Evolutionary conservation across 192 early-diverging fungal species (phyloP), one percentile per base, ranked within the genome.

Genomic region (Lobosporangium transversale): DNA sequence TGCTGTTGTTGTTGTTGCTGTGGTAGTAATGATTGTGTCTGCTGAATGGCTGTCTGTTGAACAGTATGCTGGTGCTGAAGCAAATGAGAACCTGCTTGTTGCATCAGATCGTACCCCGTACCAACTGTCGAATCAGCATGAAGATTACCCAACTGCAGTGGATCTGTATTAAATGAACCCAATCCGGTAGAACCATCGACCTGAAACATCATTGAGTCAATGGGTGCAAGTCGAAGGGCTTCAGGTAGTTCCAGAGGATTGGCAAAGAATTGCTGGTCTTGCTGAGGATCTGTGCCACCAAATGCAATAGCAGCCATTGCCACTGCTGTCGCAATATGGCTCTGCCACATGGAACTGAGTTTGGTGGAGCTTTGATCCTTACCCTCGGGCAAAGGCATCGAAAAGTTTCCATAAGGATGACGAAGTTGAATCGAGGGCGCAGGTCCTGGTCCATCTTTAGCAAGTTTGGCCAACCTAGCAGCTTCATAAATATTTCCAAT

Each of bases 221-320:
- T 76, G 15, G 73, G 73, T 10, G 73, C 73, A 23, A 76, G n/a
- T 2, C 73, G 49, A 15, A 76, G 48, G 8, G 73, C 59, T 48
- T 76, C 73, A 2, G 73, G 73, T 17, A 76, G 36, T 21, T 76
- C 73, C 21, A 76, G 44, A 18, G 73, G 73, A 31, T 67, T 76
- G 36, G 73, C 73, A 62, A 76, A 76, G 65, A 76, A 76, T 40
- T 76, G 73, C 24, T 76, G 73, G 31, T 76, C 73, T 24, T 76
- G 73, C 30, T 76, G 73, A 20, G 73, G 73, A 30, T 76, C 73
- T 0, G 73, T 51, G 9, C 73, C 73, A 1, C 73, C 73, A 45
- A 76, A 76, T 2, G 73, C 73, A 44, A 76, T 76, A 2, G 73
- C 73, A 3, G 73, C 73, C 73, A 76, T 76, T 3, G 73, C 73